A percentile compares a stretch with the other conserved stretches of the same genome.
Evolutionary conservation across 495 filamentous ascomycete species (phyloP).

Genomic region (Aspergillus asperescens): DNA sequence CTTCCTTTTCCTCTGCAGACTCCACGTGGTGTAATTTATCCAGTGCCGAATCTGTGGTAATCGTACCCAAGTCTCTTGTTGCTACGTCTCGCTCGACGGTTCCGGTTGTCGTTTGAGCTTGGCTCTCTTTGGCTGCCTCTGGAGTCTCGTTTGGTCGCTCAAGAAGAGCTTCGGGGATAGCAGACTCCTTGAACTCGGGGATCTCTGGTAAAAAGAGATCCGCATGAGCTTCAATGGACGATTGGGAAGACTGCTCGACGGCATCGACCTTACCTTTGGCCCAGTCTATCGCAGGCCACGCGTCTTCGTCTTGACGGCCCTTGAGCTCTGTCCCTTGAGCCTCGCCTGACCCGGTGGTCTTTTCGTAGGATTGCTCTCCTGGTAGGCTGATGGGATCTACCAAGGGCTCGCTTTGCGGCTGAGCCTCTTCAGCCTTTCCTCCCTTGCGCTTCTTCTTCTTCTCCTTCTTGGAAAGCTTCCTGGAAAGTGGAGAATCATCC

Average conservation of each 20-base stretch:
- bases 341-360: not conserved
- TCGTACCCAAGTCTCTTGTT: not conserved
- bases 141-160: constrained; percentile 10
- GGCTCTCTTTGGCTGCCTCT: constrained; percentile 20
- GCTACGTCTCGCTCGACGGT: constrained; percentile 22
- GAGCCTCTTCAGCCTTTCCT: constrained; percentile 10
- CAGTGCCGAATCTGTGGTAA: constrained; percentile 5
- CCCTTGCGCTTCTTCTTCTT: constrained; percentile 27
- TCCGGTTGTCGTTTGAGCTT: constrained; percentile 9
- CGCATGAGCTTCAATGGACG: constrained; percentile 23
- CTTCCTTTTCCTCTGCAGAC: constrained; percentile 10
- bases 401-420: constrained; percentile 7
- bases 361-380: not conserved
- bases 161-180: constrained; percentile 25
- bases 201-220: constrained; percentile 31
- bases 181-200: constrained; percentile 31
- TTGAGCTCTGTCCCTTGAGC: constrained; percentile 16
- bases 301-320: constrained; percentile 24
- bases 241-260: constrained; percentile 22
- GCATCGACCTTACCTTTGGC: constrained; percentile 27
- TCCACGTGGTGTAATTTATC: constrained; percentile 6
- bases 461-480: constrained; percentile 17
- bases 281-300: constrained; percentile 39
- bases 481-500: not conserved
- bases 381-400: not conserved